Base-by-base conservation (phyloP, 2,329 filamentous ascomycete species). In the Teratosphaeria pseudoeucalypti region DNA sequence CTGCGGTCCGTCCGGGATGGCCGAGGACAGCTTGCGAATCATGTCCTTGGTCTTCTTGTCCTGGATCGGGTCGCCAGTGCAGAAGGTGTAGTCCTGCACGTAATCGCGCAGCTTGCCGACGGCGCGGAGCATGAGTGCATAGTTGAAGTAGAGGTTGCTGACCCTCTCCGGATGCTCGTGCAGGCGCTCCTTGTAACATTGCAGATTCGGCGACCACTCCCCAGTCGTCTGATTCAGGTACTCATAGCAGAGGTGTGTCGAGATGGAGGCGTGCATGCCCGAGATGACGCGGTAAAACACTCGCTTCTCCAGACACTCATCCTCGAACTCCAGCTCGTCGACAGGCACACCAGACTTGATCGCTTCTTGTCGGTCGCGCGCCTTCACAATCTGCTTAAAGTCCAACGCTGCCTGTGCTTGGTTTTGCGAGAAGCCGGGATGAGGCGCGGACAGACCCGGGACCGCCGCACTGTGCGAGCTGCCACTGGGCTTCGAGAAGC, bases 91-190 rank as follows among this genome's bases (percentile, higher is more conserved):
- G 63, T 83, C 79, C 64, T 87, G 79, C 10, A 97, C 81, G 66
- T 92, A 87, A 27, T 89, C 88, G 12, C 88, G 89, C 9, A 97
- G 82, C 76, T 99, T 99, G 57, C 90, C 88, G 49, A 97, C 83
- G 12, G 94, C 94, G 56, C 94, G 88, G 29, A 92, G 88, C 49
- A 99, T 81, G n/a, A 99, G 82, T 0, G 94, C 94, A 71, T 96
- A 99, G 82, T 99, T 97, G 79, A 99, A 99, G 79, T 99, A 99
- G 56, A 99, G 81, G 74, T 99, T 99, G 66, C 92, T 94, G 70
- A 99, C 89, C 62, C 92, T 88, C 66, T 99, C 94, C 0, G 92
- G 90, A 72, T 89, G 85, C 26, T 81, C 79, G 74, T 96, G 89
- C 16, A 99, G 82, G n/a, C 94, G 85, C 37, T 85, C 78, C 71